Evolutionary conservation across 2,329 filamentous ascomycete genomes (phyloP).

Genomic region (Tolypocladium tundrense): DNA sequence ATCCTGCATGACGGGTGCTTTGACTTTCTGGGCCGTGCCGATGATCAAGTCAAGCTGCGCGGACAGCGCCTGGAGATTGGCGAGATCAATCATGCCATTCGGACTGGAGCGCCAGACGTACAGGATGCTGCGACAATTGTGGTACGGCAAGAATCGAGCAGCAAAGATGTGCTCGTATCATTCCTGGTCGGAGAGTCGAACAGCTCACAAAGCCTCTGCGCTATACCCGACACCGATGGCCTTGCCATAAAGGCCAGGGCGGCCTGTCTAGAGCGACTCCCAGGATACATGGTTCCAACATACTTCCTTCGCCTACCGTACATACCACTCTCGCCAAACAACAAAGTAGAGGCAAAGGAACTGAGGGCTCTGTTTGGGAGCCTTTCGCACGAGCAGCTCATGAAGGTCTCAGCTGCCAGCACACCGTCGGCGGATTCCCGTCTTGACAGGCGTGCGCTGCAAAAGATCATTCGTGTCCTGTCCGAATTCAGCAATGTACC

Average conservation of each 20-base stretch:
- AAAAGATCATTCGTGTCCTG: conserved; percentile 42
- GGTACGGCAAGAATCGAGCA: conserved; percentile 54
- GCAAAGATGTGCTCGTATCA: conserved; percentile 74
- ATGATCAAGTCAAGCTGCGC: conserved; percentile 86
- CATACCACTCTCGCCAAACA: conserved; percentile 78
- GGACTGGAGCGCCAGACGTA: conserved; percentile 43
- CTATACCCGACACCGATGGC: conserved; percentile 19
- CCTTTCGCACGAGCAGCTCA: conserved; percentile 50
- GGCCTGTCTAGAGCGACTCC: conserved; percentile 60
- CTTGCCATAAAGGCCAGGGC: conserved; percentile 39
- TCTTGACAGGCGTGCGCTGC: conserved; percentile 27
- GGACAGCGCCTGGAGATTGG: conserved; percentile 83
- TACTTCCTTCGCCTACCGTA: conserved; percentile 62
- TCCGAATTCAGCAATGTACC: conserved; percentile 38
- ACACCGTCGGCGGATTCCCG: conserved; percentile 12
- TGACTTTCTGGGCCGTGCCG: conserved; percentile 76
- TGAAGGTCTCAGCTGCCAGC: conserved; percentile 35
- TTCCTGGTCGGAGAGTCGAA: conserved; percentile 42
- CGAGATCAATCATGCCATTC: conserved; percentile 82
- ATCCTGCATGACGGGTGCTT: conserved; percentile 73
- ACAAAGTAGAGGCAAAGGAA: conserved; percentile 71
- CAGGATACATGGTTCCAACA: conserved; percentile 84
- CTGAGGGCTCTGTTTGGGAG: conserved; percentile 56
- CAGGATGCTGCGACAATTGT: conserved; percentile 70
- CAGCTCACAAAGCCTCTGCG: conserved; percentile 6